A percentile compares a stretch with the other conserved stretches of the same genome.
Conservation (phyloP, 805 yeast genomes). For the Ogataea henricii region DNA sequence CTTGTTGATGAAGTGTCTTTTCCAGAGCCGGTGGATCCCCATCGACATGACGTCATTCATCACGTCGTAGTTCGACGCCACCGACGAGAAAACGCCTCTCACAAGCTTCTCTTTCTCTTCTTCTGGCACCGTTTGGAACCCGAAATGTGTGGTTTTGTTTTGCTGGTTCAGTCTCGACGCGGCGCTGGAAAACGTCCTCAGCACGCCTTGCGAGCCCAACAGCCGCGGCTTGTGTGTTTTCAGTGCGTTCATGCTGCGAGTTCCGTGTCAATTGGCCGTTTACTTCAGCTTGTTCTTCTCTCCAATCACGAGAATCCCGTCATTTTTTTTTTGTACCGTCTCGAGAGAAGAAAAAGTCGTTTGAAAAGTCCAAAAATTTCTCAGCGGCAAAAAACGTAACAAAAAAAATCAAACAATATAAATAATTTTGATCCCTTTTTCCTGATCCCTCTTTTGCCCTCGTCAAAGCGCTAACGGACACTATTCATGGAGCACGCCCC, state of each 20-base stretch:
- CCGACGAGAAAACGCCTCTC: constrained; percentile 88
- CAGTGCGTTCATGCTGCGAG: not conserved
- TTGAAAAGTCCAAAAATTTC: not conserved
- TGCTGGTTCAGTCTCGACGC: constrained; percentile 9
- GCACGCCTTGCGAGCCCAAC: constrained; percentile 1
- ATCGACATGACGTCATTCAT: constrained; percentile 99
- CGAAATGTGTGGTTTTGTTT: constrained; percentile 82
- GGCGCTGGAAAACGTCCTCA: constrained; percentile 17
- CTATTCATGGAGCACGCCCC: too few relatives aligned
- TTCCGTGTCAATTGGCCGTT: not conserved
- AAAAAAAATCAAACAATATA: too few relatives aligned
- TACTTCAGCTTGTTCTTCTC: not conserved
- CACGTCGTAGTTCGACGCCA: constrained; percentile 89
- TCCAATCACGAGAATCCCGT: not conserved
- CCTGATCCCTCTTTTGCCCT: not conserved
- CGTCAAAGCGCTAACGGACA: too few relatives aligned
- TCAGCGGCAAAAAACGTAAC: too few relatives aligned
- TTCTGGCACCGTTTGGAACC: constrained; percentile 78
- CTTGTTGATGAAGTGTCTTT: constrained; percentile 81
- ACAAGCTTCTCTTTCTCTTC: constrained; percentile 82
- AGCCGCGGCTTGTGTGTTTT: not conserved
- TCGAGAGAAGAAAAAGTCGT: not conserved
- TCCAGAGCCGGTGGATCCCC: constrained; percentile 96
- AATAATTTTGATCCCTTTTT: not conserved
- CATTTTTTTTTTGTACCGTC: too few relatives aligned